These are phyloP conservation scores for Houttuynia cordata DNA, from an alignment of 164 flowering plant genomes.

Conservation along the genomic window DNA sequence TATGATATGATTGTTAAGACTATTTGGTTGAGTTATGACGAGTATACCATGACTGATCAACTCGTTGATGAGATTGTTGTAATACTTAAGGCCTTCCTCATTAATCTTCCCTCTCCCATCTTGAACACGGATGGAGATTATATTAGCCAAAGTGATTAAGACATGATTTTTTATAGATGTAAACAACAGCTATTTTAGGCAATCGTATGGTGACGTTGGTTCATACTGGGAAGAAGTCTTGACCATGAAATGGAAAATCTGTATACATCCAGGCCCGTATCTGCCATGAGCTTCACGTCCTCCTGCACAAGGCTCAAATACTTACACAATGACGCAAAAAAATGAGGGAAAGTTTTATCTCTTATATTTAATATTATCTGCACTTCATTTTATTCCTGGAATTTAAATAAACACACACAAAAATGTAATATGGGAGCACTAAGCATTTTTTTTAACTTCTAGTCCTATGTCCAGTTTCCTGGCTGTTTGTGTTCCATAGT, in stretches of 20 bases:
- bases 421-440: too few species aligned
- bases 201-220: conserved; percentile 2
- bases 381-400: too few species aligned
- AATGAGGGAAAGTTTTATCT: too few species aligned
- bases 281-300: conserved; percentile 15
- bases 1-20: too few species aligned
- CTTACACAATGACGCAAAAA: too few species aligned
- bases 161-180: background rate
- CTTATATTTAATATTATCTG: too few species aligned
- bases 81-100: conserved; percentile 11
- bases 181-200: background rate
- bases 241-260: too few species aligned
- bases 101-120: conserved; percentile 14
- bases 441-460: too few species aligned
- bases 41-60: conserved; percentile 7
- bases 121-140: background rate
- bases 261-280: conserved; percentile 10
- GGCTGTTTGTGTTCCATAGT: too few species aligned
- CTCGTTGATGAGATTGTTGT: conserved; percentile 15
- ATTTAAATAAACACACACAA: too few species aligned
- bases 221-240: too few species aligned
- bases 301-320: conserved; percentile 6
- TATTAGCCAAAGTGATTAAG: background rate
- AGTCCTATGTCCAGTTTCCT: too few species aligned
- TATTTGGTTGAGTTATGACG: background rate